Base-by-base conservation (phyloP, 2,329 filamentous ascomycete species). In the Colletotrichum higginsianum region DNA sequence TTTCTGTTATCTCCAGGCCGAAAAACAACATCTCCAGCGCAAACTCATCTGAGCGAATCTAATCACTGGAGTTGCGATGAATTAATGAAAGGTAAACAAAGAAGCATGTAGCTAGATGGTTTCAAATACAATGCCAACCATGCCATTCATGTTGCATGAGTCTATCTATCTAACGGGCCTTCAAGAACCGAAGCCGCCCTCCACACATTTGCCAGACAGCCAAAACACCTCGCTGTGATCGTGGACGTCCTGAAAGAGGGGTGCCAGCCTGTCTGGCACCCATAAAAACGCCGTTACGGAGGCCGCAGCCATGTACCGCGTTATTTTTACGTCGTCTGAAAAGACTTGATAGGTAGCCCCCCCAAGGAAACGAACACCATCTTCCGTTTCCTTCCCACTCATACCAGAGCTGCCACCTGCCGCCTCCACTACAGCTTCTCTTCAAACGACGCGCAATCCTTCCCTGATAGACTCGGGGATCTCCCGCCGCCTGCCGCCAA, bases 401-500 rank as follows among this genome's bases (percentile, higher is more conserved):
- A 23, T 13, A 21, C 52, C 23, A 57, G 3, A 58, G 38, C 21
- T 18, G 7, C 56, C 11, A 38, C 40, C 3, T 40, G 40, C n/a
- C 40, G 21, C 12, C 58, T 6, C 42, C 7, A 21, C 5, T 4
- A 1, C 57, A 35, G 38, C 46, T 9, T 63, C 21, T 16, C 50
- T 23, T 78, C 68, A 83, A 46, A 78, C 77, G 73, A 84, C 84
- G 23, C 84, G 80, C 35, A 86, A 21, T 23, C 67, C 72, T 74
- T 85, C 84, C 60, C 82, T 79, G 3, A 66, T 61, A 40, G 64
- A 69, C 61, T 74, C 70, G 12, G 67, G 67, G n/a, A 63, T 63
- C n/a, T 86, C 85, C 61, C 87, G 81, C 74, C 84, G 84, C 63
- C 88, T 81, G 0, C 87, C 88, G 2, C 95, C 95, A 0, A 98